Evolutionary conservation across 2,329 filamentous ascomycete genomes (phyloP), one percentile per base, ranked within the genome.

Genomic region (Cladophialophora immunda): DNA sequence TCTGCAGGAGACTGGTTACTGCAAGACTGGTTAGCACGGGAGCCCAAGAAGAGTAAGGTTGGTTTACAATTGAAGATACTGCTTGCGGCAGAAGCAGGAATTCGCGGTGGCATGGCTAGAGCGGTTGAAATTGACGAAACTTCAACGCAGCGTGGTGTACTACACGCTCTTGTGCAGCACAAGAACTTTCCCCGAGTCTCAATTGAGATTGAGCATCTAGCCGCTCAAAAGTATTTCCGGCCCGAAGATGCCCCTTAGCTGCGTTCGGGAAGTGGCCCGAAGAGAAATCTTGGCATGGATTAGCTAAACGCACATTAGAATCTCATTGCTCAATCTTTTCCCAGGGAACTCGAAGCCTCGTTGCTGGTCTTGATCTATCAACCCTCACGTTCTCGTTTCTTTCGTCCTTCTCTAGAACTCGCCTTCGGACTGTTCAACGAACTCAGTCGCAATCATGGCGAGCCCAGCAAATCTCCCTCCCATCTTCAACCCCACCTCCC

Each of bases 401-500:
- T 73, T 73, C 74, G 70, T 65, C 72, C 75, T 71, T 75, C 72
- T 76, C 77, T 78, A 78, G 17, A 6, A 80, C 81, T 78, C 77
- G 79, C 80, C 78, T 79, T 72, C 78, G 78, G 80, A 22, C 80
- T 81, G 79, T 80, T 79, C 69, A 72, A 78, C 69, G 76, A 76
- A 77, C 81, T 81, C 81, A 83, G 82, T 83, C 82, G 81, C 82
- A 72, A 72, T 59, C 69, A 73, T 73, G 71, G 71, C 71, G 94
- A 93, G 94, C 81, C 92, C 94, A 82, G 88, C 89, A 79, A 97
- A 97, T 87, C 91, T 97, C 76, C 95, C 95, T 82, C 87, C 94
- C 75, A 87, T 91, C 80, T 97, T 99, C 91, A 95, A 97, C 88
- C 92, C 95, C 81, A 98, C 95, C 79, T 90, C 90, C 81, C 90